Evolutionary conservation across 2,329 filamentous ascomycete genomes (phyloP).

Genomic region (Aspergillus sp.): DNA sequence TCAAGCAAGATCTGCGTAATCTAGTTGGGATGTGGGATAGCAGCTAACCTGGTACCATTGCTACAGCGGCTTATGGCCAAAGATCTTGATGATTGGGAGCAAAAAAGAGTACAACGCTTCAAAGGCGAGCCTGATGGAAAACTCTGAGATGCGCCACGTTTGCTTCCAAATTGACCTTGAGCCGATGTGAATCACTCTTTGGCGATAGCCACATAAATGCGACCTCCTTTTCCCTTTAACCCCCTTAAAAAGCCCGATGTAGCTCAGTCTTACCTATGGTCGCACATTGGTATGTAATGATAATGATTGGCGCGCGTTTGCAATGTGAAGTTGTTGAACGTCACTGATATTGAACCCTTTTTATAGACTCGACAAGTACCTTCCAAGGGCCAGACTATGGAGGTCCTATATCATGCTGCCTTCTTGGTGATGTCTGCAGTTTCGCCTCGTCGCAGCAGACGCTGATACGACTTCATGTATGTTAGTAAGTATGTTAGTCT

Average conservation of each 20-base stretch:
- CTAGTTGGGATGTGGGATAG: background rate
- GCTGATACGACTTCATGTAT: background rate
- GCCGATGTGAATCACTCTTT: background rate
- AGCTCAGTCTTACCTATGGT: background rate
- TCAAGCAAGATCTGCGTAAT: background rate
- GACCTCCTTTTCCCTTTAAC: background rate
- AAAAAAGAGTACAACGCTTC: slow-evolving; percentile 87
- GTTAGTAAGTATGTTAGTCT: background rate
- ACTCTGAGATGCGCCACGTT: slow-evolving; percentile 51
- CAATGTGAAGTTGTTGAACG: background rate
- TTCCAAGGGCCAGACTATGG: background rate
- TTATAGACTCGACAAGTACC: background rate
- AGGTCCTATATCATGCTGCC: background rate
- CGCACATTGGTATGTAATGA: background rate
- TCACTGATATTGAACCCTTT: background rate
- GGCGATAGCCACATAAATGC: background rate
- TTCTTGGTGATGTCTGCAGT: background rate
- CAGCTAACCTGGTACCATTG: slow-evolving; percentile 16
- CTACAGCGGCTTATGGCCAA: slow-evolving; percentile 76
- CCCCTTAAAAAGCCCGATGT: background rate
- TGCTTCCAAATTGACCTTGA: background rate
- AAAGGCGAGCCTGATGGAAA: slow-evolving; percentile 88
- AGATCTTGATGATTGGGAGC: slow-evolving; percentile 94
- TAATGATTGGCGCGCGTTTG: background rate
- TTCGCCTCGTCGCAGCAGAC: background rate